phyloP scores from a whole-genome alignment of 73 alveolate species.

The Paramecium sonneborni region DNA sequence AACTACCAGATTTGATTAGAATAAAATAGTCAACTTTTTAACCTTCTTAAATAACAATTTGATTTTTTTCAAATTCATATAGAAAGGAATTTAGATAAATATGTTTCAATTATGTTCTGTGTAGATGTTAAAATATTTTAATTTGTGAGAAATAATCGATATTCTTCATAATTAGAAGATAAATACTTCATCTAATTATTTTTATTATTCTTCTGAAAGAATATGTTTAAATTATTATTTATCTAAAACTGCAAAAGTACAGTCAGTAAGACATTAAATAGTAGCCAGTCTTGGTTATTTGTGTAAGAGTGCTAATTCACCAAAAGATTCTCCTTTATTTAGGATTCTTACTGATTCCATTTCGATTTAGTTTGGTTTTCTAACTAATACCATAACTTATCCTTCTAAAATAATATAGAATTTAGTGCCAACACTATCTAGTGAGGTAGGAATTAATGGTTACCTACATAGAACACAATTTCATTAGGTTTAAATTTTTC shows the following conservation, averaged over 20 bases:
- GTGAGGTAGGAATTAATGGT: background rate
- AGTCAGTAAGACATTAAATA: constrained; percentile 51
- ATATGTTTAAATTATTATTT: constrained; percentile 52
- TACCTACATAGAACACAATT: constrained; percentile 29
- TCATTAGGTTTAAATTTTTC: background rate
- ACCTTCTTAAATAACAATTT: constrained; percentile 11
- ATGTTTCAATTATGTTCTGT: background rate
- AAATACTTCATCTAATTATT: background rate
- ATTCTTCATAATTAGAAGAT: background rate
- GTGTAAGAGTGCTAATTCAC: constrained; percentile 56
- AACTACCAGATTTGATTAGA: background rate
- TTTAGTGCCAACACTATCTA: constrained; percentile 51
- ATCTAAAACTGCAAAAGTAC: constrained; percentile 54
- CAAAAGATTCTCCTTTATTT: constrained; percentile 62
- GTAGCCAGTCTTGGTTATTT: constrained; percentile 65
- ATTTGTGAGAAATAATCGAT: constrained; percentile 5
- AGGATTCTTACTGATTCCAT: constrained; percentile 5
- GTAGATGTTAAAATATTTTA: background rate
- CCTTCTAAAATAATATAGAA: constrained; percentile 38
- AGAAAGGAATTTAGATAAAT: constrained; percentile 14
- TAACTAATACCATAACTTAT: background rate
- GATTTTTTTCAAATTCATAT: constrained; percentile 21
- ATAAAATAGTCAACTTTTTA: background rate
- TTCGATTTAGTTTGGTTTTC: background rate
- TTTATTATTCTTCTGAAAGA: background rate